phyloP scores from a whole-genome alignment of 768 basidiomycete genomes.

The Tremella fuciformis region DNA sequence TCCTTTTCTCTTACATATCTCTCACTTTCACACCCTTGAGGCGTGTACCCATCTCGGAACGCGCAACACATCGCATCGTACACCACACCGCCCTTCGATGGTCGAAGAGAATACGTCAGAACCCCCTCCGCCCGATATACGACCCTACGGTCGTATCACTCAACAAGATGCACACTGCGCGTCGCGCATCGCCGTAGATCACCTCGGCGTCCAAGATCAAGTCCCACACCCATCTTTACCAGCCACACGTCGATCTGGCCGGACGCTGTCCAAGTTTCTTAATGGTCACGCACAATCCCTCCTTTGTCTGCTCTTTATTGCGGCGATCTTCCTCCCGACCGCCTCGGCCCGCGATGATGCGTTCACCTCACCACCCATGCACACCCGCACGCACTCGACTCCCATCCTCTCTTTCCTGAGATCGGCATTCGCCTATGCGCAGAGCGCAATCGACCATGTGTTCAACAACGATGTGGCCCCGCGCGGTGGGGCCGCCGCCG shows the following conservation, averaged over 20 bases:
- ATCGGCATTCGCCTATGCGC: background rate
- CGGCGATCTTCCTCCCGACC: background rate
- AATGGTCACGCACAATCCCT: background rate
- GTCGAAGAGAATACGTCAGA: slow-evolving; percentile 27
- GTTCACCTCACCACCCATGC: background rate
- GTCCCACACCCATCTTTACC: background rate
- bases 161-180: background rate
- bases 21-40: background rate
- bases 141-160: slow-evolving; percentile 28
- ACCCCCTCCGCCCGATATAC: slow-evolving; percentile 38
- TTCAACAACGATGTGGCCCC: background rate
- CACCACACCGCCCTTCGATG: slow-evolving; percentile 13
- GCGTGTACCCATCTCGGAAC: background rate
- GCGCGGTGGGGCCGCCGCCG: background rate
- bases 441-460: background rate
- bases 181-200: background rate
- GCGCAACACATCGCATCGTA: background rate
- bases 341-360: slow-evolving; percentile 7
- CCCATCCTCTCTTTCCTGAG: slow-evolving; percentile 3
- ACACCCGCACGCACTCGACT: background rate
- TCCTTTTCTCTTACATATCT: background rate
- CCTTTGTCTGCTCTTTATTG: slow-evolving; percentile 5
- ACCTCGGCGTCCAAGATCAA: background rate
- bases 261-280: too few relatives aligned
- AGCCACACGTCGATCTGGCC: too few relatives aligned